These are phyloP conservation scores for Arabis hirsuta DNA, from an alignment of 345 rosid species.

Conservation along the genomic window DNA sequence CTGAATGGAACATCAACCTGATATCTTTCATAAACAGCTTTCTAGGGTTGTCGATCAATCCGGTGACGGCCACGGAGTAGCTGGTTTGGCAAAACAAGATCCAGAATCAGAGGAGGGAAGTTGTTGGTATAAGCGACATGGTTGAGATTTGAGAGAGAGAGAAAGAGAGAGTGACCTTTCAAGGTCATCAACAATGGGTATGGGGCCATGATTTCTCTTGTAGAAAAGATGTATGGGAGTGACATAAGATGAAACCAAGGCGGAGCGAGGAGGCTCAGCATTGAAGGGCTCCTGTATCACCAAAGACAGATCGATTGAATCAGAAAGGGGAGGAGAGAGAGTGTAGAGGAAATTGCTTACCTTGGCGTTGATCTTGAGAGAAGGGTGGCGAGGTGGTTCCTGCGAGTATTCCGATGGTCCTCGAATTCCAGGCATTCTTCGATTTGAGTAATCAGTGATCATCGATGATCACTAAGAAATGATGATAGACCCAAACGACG, in stretches of 20 bases:
- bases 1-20: too few relatives aligned
- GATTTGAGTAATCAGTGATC: too few relatives aligned
- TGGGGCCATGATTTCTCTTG: constrained; percentile 95
- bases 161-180: constrained; percentile 51
- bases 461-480: too few relatives aligned
- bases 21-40: constrained; percentile 72
- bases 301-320: not conserved
- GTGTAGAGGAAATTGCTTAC: constrained; percentile 31
- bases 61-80: constrained; percentile 57
- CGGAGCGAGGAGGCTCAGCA: constrained; percentile 89
- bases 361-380: constrained; percentile 77
- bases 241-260: constrained; percentile 66
- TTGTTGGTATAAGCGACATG: not conserved
- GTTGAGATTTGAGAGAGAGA: too few relatives aligned
- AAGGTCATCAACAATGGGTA: constrained; percentile 79
- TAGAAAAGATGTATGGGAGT: constrained; percentile 90
- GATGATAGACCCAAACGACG: too few relatives aligned
- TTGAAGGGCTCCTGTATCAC: constrained; percentile 83
- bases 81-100: constrained; percentile 47
- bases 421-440: constrained; percentile 78
- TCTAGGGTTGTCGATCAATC: constrained; percentile 57
- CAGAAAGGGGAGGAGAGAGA: not conserved
- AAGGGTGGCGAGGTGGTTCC: constrained; percentile 82
- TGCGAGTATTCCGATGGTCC: constrained; percentile 78
- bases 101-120: constrained; percentile 11